Evolutionary conservation across 1,284 basidiomycete genomes (phyloP), one percentile per base, ranked within the genome.

Genomic region (Cryptococcus depauperatus): DNA sequence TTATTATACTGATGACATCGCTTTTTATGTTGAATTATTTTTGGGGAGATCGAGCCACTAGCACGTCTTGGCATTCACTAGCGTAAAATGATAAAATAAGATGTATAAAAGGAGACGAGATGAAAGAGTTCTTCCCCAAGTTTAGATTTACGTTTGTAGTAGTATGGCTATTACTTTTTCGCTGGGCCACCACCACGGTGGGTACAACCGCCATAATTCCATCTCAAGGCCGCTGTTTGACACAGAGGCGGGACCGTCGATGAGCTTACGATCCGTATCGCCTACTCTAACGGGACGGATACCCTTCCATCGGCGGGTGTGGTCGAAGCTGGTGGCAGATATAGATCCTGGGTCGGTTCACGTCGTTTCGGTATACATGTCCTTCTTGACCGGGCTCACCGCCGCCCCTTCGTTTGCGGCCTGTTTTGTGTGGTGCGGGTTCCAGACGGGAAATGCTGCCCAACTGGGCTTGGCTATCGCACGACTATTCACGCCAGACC

Each of bases 371-470:
- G 76, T 81, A 5, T 79, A 77, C 6, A 87, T 80, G 63, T 88
- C 84, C 67, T 87, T 89, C 69, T 81, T 90, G 79, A 90, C 86
- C 0, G 87, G 86, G 0, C 84, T 80, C 70, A 82, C 85, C 77
- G 83, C 60, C 55, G 76, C 80, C 2, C 74, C 88, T n/a, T 81
- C 80, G 1, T 90, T 88, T 73, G 80, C 83, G 34, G 59, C 85
- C 5, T 75, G 84, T 46, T 88, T 81, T 62, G 78, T 88, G 22
- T 89, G 85, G 85, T 83, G 82, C 62, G 84, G 83, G 3, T 88
- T 88, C 68, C 84, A 88, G 68, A 88, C 69, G 11, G 71, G 72
- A 2, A 66, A 66, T 41, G 61, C 69, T 10, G 68, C 70, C 3
- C 70, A 82, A 72, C 75, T 82, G 21, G 70, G 77, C 0, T 69